Evolutionary conservation across 2,329 filamentous ascomycete species (phyloP).

Genomic region (Curvularia sp.): DNA sequence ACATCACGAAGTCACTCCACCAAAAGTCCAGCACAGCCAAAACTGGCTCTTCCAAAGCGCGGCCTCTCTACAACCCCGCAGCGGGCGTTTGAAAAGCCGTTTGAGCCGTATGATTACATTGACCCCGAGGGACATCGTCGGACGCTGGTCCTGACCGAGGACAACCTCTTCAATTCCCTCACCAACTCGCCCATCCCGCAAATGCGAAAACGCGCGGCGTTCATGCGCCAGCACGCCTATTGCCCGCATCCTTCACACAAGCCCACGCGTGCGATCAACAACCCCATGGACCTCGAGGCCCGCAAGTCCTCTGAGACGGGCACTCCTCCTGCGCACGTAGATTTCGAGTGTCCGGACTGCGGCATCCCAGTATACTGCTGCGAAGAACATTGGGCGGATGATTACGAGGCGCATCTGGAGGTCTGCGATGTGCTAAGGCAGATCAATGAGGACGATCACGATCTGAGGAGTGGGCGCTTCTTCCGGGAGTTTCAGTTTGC

Average conservation of each 20-base stretch:
- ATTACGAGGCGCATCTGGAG: slow-evolving; percentile 91
- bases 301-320: slow-evolving; percentile 63
- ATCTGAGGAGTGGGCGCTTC: slow-evolving; percentile 85
- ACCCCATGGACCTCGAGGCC: slow-evolving; percentile 69
- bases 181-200: slow-evolving; percentile 86
- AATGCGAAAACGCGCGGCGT: slow-evolving; percentile 85
- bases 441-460: slow-evolving; percentile 98
- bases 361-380: slow-evolving; percentile 93
- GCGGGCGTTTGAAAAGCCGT: slow-evolving; percentile 38
- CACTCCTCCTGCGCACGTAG: slow-evolving; percentile 78
- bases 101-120: slow-evolving; percentile 48
- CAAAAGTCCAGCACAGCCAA: slow-evolving; percentile 37
- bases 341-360: slow-evolving; percentile 96
- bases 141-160: slow-evolving; percentile 64
- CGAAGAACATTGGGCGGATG: slow-evolving; percentile 93
- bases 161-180: slow-evolving; percentile 94
- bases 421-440: slow-evolving; percentile 90
- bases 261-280: slow-evolving; percentile 72
- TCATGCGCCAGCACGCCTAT: slow-evolving; percentile 90
- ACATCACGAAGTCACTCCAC: slow-evolving; percentile 45
- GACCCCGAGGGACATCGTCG: slow-evolving; percentile 45
- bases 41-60: slow-evolving; percentile 37
- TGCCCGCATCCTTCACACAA: slow-evolving; percentile 91
- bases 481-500: slow-evolving; percentile 96
- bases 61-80: slow-evolving; percentile 43